Conservation (phyloP, 1,139 yeast species). For the Arxiozyma heterogenica region DNA sequence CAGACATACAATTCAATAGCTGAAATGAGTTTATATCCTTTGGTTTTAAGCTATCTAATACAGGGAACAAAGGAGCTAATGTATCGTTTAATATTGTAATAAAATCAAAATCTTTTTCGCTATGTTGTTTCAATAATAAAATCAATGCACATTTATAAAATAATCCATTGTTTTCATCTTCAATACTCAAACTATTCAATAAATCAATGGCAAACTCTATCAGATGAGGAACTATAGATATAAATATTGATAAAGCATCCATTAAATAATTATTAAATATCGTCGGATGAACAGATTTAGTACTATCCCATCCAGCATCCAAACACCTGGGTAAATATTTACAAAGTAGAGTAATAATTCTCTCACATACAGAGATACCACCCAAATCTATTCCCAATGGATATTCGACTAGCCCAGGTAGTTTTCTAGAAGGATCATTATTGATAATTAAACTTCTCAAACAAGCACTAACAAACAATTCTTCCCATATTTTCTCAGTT, state of each 20-base stretch:
- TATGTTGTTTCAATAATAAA: slow-evolving; percentile 17
- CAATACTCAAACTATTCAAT: slow-evolving; percentile 37
- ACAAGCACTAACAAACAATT: slow-evolving; percentile 61
- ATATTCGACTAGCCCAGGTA: slow-evolving; percentile 43
- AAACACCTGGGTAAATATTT: slow-evolving; percentile 58
- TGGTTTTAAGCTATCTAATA: slow-evolving; percentile 12
- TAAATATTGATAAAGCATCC: slow-evolving; percentile 59
- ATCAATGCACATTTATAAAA: slow-evolving; percentile 44
- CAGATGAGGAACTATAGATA: slow-evolving; percentile 52
- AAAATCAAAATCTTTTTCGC: slow-evolving; percentile 66
- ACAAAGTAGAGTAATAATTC: slow-evolving; percentile 54
- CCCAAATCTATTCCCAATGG: slow-evolving; percentile 36
- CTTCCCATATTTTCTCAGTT: slow-evolving; percentile 54
- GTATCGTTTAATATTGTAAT: slow-evolving; percentile 53
- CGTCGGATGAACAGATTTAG: slow-evolving; percentile 52
- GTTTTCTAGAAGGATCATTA: slow-evolving; percentile 55
- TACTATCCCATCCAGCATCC: slow-evolving; percentile 51
- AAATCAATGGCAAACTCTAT: slow-evolving; percentile 50
- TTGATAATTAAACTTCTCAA: slow-evolving; percentile 63
- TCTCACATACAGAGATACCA: slow-evolving; percentile 38
- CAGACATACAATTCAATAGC: slow-evolving; percentile 10
- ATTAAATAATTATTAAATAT: slow-evolving; percentile 63
- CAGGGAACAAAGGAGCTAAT: slow-evolving; percentile 29
- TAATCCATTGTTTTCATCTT: slow-evolving; percentile 41
- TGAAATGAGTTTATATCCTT: slow-evolving; percentile 10